Base-by-base conservation (phyloP, 768 basidiomycete genomes). In the Pulveroboletus sp. region DNA sequence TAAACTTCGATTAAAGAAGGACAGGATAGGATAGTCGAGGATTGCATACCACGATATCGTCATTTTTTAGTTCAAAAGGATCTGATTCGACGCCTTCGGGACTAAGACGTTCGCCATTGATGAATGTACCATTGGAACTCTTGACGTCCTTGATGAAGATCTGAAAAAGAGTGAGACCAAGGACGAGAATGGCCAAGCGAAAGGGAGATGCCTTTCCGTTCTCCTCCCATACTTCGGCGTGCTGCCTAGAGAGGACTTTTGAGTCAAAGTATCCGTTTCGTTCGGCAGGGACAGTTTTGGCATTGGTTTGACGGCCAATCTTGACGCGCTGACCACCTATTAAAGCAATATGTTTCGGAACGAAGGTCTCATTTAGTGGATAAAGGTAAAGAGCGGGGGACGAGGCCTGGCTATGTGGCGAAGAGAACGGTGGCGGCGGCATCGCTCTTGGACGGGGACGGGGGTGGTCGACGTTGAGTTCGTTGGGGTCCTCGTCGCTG, bases 191-290 rank as follows among this genome's bases (percentile, higher is more conserved):
- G 33, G 33, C 38, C 27, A 24, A 18, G 46, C 3, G 15, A 41
- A 47, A 40, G 5, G 6, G 10, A 64, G 75, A 43, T 43, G 92
- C 93, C 82, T 95, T 95, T 40, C 81, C 83, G 38, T 70, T 75
- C 53, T 95, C 91, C 72, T 91, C 93, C 95, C 87, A 99, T n/a
- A 99, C 89, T 71, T 98, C 95, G 12, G 95, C 95, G 64, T 98
- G 95, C 73, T 90, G 88, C 58, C 95, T 76, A 58, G 89, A 91
- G 53, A 99, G 76, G 8, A 98, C 86, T 66, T 98, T 97, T 21
- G 86, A 89, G 73, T 98, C 95, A 67, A 99, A 97, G 73, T 89
- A 99, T 9, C 93, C 95, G 65, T 99, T 97, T 62, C 88, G 77
- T 64, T 95, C 92, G 10, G 80, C 83, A 15, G 95, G 95, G 28